Conservation (phyloP, 768 basidiomycete species). For the Rhizopogon salebrosus region DNA sequence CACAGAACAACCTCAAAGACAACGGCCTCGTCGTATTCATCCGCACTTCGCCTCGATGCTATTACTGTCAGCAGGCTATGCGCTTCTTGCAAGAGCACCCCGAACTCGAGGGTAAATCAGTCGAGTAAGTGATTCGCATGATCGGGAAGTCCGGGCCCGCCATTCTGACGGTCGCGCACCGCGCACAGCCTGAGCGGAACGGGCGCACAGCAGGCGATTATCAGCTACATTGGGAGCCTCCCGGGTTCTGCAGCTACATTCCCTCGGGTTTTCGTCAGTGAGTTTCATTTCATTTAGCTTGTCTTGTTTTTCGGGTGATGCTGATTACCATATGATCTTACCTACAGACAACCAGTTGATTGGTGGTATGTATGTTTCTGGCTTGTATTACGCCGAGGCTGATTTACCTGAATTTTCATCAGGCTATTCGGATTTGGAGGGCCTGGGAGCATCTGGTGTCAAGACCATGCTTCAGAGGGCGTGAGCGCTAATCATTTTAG, state of each 20-base stretch:
- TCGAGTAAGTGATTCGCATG: not conserved
- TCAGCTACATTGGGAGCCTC: not conserved
- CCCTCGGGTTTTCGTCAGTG: not conserved
- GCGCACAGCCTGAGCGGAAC: not conserved
- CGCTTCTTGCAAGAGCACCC: not conserved
- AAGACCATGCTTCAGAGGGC: not conserved
- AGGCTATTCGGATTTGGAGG: not conserved
- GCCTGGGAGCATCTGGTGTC: not conserved
- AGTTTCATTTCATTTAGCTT: not conserved
- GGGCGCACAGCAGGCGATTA: not conserved
- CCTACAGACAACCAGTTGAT: not conserved
- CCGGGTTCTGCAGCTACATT: not conserved
- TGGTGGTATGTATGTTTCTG: not conserved
- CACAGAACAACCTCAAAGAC: not conserved
- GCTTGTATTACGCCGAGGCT: not conserved
- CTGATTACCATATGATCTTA: not conserved
- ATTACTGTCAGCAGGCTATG: not conserved
- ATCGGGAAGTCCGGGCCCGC: not conserved
- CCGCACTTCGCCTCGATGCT: not conserved
- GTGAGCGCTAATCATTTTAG: not conserved
- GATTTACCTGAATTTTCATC: no score
- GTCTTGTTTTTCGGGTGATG: not conserved
- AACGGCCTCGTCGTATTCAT: slow-evolving; percentile 1
- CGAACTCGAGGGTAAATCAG: not conserved
- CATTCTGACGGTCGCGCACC: not conserved